Evolutionary conservation across 257 asterid genomes (phyloP).

Genomic region (Anisodus tanguticus): DNA sequence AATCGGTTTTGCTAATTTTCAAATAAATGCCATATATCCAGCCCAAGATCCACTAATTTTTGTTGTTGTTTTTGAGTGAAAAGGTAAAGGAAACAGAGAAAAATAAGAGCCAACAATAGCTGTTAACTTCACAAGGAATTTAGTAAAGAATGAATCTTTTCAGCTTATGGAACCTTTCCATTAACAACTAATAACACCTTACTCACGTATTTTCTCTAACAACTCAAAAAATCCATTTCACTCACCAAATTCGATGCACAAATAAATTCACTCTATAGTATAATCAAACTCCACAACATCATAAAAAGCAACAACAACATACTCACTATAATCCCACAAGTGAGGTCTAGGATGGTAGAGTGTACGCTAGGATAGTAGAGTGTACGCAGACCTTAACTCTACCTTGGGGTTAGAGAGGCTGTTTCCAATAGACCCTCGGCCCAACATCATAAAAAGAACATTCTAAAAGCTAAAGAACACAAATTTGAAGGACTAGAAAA

Average conservation of each 20-base stretch:
- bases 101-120: not conserved
- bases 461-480: not conserved
- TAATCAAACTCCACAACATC: not conserved
- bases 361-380: no score
- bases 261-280: not conserved
- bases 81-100: not conserved
- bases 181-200: constrained; percentile 12
- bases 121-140: constrained; percentile 11
- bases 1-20: not conserved
- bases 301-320: not conserved
- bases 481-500: not conserved
- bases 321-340: no score
- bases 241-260: not conserved
- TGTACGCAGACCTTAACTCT: no score
- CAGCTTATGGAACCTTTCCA: not conserved
- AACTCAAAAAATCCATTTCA: not conserved
- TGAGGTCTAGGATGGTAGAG: no score
- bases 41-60: not conserved
- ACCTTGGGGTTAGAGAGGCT: no score
- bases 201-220: not conserved
- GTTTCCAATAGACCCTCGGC: no score
- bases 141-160: not conserved
- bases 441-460: not conserved
- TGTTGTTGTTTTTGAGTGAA: not conserved
- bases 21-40: not conserved